Conservation (phyloP, 768 basidiomycete genomes). For the Royoungia palumana region DNA sequence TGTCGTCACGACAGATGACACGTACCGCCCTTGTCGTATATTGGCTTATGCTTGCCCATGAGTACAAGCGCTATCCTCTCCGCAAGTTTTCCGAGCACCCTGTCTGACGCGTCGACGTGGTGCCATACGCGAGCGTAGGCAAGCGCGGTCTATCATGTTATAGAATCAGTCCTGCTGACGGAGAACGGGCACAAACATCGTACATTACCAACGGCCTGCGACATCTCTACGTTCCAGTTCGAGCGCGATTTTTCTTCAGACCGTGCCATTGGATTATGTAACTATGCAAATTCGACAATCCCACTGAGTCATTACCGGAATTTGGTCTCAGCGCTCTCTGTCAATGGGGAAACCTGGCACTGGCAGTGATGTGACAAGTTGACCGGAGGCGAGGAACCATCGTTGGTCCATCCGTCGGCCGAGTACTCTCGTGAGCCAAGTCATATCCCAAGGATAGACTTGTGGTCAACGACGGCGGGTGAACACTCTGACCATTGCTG, state of each 20-base stretch:
- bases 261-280: background rate
- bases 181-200: conserved; percentile 17
- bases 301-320: too few species aligned
- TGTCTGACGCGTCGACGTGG: conserved; percentile 85
- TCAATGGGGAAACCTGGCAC: too few species aligned
- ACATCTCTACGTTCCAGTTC: conserved; percentile 46
- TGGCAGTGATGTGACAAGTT: too few species aligned
- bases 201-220: conserved; percentile 80
- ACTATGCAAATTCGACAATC: background rate
- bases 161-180: background rate
- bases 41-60: conserved; percentile 99
- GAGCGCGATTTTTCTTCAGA: background rate
- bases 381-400: too few species aligned
- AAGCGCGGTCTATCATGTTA: conserved; percentile 73
- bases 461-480: too few species aligned
- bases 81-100: conserved; percentile 92
- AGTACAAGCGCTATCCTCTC: conserved; percentile 91
- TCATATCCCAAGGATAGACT: too few species aligned
- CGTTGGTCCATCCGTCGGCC: too few species aligned
- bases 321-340: too few species aligned
- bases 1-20: conserved; percentile 6
- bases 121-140: conserved; percentile 97
- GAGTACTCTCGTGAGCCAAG: too few species aligned
- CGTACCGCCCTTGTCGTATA: conserved; percentile 88
- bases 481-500: too few species aligned